phyloP scores from a whole-genome alignment of 495 filamentous ascomycete species.

The Penicillium nucicola region DNA sequence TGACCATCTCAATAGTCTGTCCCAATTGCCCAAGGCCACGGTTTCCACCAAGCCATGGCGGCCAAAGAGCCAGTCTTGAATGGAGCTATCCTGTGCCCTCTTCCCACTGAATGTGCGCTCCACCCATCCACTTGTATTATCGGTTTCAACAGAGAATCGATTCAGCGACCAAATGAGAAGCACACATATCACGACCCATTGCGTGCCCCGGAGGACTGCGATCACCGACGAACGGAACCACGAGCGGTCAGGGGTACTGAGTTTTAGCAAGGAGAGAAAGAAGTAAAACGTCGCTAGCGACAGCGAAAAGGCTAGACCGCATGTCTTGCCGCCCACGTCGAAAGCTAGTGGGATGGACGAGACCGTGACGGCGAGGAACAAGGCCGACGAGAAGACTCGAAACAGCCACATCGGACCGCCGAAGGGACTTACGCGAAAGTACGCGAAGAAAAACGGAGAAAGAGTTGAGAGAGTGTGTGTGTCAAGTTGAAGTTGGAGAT shows the following conservation, averaged over 20 bases:
- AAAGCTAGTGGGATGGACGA: constrained; percentile 93
- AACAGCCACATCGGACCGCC: constrained; percentile 63
- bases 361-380: constrained; percentile 85
- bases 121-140: constrained; percentile 69
- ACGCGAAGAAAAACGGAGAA: constrained; percentile 11
- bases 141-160: constrained; percentile 85
- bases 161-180: constrained; percentile 93
- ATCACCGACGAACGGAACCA: constrained; percentile 67
- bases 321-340: constrained; percentile 92
- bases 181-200: constrained; percentile 78
- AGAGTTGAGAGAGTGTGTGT: constrained; percentile 1
- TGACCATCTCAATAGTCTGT: constrained; percentile 83
- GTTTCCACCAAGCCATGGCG: constrained; percentile 73
- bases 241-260: constrained; percentile 77
- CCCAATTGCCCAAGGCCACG: constrained; percentile 81
- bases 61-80: constrained; percentile 82
- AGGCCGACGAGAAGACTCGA: constrained; percentile 64
- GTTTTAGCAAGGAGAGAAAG: constrained; percentile 73
- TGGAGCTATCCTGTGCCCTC: constrained; percentile 58
- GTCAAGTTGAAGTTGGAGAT: not conserved
- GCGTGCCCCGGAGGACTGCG: constrained; percentile 62
- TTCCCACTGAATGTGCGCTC: constrained; percentile 73
- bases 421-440: constrained; percentile 6
- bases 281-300: constrained; percentile 87
- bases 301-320: constrained; percentile 88